A percentile compares a stretch with the other conserved stretches of the same genome.
Conservation (phyloP, 257 asterid genomes). For the Solanum raphanifolium region DNA sequence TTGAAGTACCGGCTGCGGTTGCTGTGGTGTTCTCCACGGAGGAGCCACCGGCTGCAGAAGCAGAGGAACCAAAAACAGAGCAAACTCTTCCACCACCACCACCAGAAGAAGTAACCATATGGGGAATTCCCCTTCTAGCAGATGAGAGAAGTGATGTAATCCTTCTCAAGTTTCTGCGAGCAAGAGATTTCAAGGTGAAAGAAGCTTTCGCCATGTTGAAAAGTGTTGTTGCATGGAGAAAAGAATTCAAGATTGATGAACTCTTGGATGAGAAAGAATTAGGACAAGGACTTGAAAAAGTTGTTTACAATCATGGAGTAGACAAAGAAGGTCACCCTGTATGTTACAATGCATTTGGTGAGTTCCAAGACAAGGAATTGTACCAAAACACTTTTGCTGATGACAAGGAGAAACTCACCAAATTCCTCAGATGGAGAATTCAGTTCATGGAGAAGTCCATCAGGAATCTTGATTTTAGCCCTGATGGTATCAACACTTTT, state of each 20-base stretch:
- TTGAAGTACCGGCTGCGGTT: conserved; percentile 58
- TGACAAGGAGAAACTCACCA: conserved; percentile 70
- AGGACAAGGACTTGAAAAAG: conserved; percentile 67
- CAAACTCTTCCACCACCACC: conserved; percentile 13
- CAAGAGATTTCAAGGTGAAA: conserved; percentile 85
- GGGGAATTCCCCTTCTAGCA: conserved; percentile 73
- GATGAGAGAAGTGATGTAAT: conserved; percentile 69
- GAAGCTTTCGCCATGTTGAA: conserved; percentile 85
- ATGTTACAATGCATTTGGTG: conserved; percentile 80
- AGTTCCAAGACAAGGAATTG: conserved; percentile 78
- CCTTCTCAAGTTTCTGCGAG: conserved; percentile 82
- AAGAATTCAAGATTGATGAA: conserved; percentile 58
- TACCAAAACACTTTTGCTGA: conserved; percentile 75
- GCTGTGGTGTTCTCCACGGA: conserved; percentile 27
- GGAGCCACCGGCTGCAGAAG: conserved; percentile 6
- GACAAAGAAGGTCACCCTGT: conserved; percentile 91
- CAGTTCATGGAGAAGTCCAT: conserved; percentile 71
- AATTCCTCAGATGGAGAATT: conserved; percentile 68
- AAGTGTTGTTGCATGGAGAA: conserved; percentile 80
- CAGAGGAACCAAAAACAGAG: conserved; percentile 17
- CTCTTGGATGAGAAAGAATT: conserved; percentile 43
- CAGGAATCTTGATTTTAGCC: conserved; percentile 70
- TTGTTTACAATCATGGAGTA: conserved; percentile 64
- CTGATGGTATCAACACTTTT: conserved; percentile 72
- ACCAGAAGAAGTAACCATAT: conserved; percentile 75